Evolutionary conservation across 306 rosid species (phyloP), one percentile per base, ranked within the genome.

Genomic region (Parietaria judaica): DNA sequence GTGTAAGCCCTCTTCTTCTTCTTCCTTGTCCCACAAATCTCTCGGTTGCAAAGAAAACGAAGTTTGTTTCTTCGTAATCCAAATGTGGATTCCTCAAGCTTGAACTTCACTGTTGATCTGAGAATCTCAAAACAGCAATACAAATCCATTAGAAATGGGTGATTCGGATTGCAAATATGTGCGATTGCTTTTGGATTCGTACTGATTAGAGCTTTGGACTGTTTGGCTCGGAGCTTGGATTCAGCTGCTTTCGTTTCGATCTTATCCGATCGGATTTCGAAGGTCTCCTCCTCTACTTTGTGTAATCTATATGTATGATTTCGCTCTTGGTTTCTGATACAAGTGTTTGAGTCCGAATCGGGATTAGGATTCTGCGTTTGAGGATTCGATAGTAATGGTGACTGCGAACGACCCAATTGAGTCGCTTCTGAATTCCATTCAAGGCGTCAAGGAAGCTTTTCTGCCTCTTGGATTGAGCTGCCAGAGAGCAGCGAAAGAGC

Each of bases 341-440:
- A 31, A 56, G 44, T 6, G 39, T 56, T 56, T 56, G 37, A 9
- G 31, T 23, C 31, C 31, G 14, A 49, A 4, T 10, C 5, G 14
- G 15, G 50, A 58, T 17, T 74, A 57, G 49, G n/a, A 17, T 51
- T 15, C 47, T 7, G 36, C 59, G 46, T 23, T 53, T n/a, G 4
- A 44, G 63, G 12, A 14, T 51, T 71, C 66, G 58, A 78, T 17
- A 74, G 79, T 76, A 67, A 94, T 94, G 99, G 89, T 89, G 76
- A 67, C 89, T 35, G 76, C 78, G 36, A 84, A 83, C 63, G 91
- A 84, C 78, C 97, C 99, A 57, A 80, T 82, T 54, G 95, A 94
- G 74, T 84, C 91, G 41, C 79, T 94, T 81, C 72, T 86, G 79
- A 86, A 79, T 82, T 84, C 99, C 72, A 77, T 94, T 79, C 97